phyloP scores from a whole-genome alignment of 345 rosid species.

The Aethionema arabicum region DNA sequence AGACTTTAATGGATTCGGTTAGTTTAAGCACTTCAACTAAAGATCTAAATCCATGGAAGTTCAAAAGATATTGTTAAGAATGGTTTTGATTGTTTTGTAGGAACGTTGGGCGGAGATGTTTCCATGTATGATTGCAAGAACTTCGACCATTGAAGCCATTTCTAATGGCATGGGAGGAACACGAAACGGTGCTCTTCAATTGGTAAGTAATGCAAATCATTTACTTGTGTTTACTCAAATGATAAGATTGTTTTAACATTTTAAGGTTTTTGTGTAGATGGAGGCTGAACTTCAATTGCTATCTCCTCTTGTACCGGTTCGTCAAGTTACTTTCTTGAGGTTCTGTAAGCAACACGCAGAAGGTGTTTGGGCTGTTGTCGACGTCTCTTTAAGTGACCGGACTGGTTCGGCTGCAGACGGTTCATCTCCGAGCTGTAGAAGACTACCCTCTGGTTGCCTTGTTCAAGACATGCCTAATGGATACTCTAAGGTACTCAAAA shows the following conservation, averaged over 20 bases:
- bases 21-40: conserved; percentile 19
- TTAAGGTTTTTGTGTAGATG: conserved; percentile 50
- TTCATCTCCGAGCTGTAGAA: conserved; percentile 49
- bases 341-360: conserved; percentile 92
- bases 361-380: conserved; percentile 94
- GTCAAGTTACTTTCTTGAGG: conserved; percentile 79
- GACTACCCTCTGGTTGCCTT: conserved; percentile 92
- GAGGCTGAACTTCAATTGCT: conserved; percentile 84
- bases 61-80: neutral
- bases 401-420: conserved; percentile 29
- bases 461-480: conserved; percentile 95
- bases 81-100: conserved; percentile 20
- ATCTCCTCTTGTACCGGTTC: conserved; percentile 90
- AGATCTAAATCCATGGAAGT: no score
- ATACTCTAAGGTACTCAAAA: conserved; percentile 68
- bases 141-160: conserved; percentile 66
- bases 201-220: conserved; percentile 44
- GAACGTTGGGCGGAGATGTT: conserved; percentile 92
- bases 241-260: neutral
- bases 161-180: conserved; percentile 84
- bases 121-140: conserved; percentile 74
- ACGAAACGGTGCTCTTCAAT: conserved; percentile 78
- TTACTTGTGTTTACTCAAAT: neutral
- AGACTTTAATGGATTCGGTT: conserved; percentile 92
- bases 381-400: conserved; percentile 65